Evolutionary conservation across 768 basidiomycete genomes (phyloP).

Genomic region (Tricholoma sp.): DNA sequence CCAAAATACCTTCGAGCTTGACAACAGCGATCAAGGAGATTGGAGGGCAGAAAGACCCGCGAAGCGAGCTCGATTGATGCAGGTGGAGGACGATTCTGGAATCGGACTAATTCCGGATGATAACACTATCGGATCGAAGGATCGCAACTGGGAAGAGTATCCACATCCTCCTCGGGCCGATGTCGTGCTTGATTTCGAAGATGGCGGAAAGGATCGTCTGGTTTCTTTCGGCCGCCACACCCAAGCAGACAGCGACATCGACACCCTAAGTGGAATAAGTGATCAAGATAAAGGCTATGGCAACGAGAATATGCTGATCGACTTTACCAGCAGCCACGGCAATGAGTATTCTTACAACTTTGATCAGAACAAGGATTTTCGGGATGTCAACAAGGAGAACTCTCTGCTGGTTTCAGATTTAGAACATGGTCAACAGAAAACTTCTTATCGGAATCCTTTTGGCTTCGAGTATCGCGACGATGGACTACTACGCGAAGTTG

Average conservation of each 20-base stretch:
- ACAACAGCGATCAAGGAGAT: background rate
- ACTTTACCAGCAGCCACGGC: background rate
- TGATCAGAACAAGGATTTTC: background rate
- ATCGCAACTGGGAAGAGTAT: background rate
- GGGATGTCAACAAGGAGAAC: conserved; percentile 7
- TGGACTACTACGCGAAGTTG: background rate
- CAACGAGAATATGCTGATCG: background rate
- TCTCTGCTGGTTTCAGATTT: background rate
- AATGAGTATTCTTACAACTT: background rate
- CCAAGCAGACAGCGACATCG: background rate
- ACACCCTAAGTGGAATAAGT: background rate
- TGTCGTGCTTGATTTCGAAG: conserved; percentile 2
- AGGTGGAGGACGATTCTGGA: conserved; percentile 17
- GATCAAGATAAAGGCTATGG: background rate
- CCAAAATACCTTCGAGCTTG: background rate
- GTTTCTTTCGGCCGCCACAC: background rate
- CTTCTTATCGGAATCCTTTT: background rate
- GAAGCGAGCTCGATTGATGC: conserved; percentile 16
- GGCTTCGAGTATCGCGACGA: background rate
- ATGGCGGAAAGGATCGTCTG: background rate
- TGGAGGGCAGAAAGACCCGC: background rate
- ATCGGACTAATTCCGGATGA: conserved; percentile 12
- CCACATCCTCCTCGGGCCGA: background rate
- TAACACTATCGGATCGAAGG: background rate
- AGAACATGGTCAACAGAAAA: background rate